Evolutionary conservation across 2,329 filamentous ascomycete genomes (phyloP), one percentile per base, ranked within the genome.

Genomic region (Paecilomyces variotii): DNA sequence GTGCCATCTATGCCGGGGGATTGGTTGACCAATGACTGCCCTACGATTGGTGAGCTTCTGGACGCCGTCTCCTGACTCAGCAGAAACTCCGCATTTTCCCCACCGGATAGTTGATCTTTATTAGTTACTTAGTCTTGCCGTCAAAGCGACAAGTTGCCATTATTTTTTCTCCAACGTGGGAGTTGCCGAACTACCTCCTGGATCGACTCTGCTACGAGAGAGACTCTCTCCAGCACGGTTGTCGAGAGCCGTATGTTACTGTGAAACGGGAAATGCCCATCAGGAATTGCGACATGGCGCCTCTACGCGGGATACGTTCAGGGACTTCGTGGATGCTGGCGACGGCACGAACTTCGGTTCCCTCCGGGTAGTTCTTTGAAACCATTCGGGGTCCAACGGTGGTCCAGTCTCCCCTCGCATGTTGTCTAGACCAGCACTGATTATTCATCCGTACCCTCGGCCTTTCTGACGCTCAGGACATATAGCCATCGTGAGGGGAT

Each of bases 31-130:
- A 54, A 58, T 55, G 28, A 53, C 26, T 27, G 27, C 49, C 4
- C 26, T 5, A 35, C 11, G 7, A 57, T 57, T 57, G 50, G 45
- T 52, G 49, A 57, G 56, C 45, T 45, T 57, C 56, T 57, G 56
- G 56, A 35, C 56, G 19, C n/a, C 27, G 4, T 56, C 54, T 39
- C n/a, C 53, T 57, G 45, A 57, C 56, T 57, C 50, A 53, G 56
- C 56, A 53, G 3, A 14, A 7, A 53, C 27, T 54, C 28, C 56
- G 27, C 39, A 52, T 53, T 34, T 26, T 52, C n/a, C 24, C 26
- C n/a, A 34, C 32, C 32, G 4, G 32, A 10, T 34, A 34, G 32
- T 34, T 34, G 32, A 34, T 34, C 10, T 12, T 34, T 10, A 2
- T 34, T 34, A 12, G 9, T 12, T 34, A 0, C 10, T 12, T 34